phyloP scores from a whole-genome alignment of 768 basidiomycete species.

The Suillus spraguei region DNA sequence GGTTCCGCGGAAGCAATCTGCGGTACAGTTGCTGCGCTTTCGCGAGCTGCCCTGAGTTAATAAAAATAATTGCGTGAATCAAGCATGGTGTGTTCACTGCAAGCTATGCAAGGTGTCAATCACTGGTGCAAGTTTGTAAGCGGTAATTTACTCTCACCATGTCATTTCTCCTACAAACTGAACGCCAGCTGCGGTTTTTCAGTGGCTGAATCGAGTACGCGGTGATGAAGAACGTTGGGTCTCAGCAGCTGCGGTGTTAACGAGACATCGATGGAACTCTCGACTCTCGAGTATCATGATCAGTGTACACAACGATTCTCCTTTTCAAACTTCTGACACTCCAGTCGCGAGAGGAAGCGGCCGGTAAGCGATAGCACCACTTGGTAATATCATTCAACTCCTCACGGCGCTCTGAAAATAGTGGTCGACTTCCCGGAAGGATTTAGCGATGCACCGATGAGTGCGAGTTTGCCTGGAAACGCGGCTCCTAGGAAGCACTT shows the following conservation, averaged over 20 bases:
- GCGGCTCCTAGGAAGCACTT: slow-evolving; percentile 6
- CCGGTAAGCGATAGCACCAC: slow-evolving; percentile 2
- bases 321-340: neutral
- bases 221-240: slow-evolving; percentile 22
- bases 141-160: slow-evolving; percentile 15
- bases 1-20: neutral
- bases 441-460: neutral
- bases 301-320: neutral
- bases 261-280: slow-evolving; percentile 3
- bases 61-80: slow-evolving; percentile 31
- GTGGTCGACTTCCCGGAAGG: slow-evolving; percentile 4
- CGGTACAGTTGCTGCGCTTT: slow-evolving; percentile 33
- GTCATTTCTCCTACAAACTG: no score
- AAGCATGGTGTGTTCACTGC: slow-evolving; percentile 33
- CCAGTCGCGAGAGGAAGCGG: slow-evolving; percentile 2
- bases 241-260: neutral
- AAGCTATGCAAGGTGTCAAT: neutral
- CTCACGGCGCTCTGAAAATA: neutral
- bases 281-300: neutral
- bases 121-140: neutral
- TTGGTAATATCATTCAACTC: slow-evolving; percentile 2
- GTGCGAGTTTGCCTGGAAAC: slow-evolving; percentile 6
- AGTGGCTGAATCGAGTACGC: slow-evolving; percentile 20
- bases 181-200: slow-evolving; percentile 24
- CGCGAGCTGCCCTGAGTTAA: slow-evolving; percentile 41